Evolutionary conservation across 2,329 filamentous ascomycete species (phyloP).

Genomic region (Blastomyces gilchristii): DNA sequence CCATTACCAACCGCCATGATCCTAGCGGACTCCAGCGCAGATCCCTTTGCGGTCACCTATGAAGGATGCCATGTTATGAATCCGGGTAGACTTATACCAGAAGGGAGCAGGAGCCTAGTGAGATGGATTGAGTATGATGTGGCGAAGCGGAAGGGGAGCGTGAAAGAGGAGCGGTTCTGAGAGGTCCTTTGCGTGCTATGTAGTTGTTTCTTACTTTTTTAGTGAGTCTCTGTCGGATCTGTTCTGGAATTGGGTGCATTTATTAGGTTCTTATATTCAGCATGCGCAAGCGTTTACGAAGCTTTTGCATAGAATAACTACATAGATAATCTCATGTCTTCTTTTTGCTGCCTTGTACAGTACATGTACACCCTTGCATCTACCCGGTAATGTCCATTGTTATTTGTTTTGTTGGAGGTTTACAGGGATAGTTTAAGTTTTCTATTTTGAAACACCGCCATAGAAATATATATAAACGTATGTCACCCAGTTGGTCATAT

Average conservation of each 20-base stretch:
- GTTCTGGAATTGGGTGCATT: not conserved
- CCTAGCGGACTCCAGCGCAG: constrained; percentile 69
- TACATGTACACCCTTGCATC: not conserved
- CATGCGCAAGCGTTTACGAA: not conserved
- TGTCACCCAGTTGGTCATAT: not conserved
- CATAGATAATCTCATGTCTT: not conserved
- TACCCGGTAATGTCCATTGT: too few species aligned
- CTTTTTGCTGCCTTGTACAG: not conserved
- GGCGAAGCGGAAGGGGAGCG: constrained; percentile 47
- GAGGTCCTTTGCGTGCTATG: not conserved
- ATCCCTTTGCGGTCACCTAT: constrained; percentile 79
- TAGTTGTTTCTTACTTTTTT: not conserved
- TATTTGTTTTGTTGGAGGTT: too few species aligned
- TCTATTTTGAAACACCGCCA: too few species aligned
- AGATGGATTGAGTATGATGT: constrained; percentile 84
- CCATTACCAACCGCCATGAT: constrained; percentile 77
- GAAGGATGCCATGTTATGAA: constrained; percentile 96
- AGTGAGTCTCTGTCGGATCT: not conserved
- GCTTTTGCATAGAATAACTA: not conserved
- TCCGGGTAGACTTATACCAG: constrained; percentile 64
- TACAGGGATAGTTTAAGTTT: too few species aligned
- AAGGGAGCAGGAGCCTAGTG: constrained; percentile 56
- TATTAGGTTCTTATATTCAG: not conserved
- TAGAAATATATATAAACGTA: too few species aligned
- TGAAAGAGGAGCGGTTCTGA: constrained; percentile 54